Percentiles rank a stretch among this genome's conserved stretches.
Evolutionary conservation across 164 flowering plant species (phyloP).

Genomic region (Dillenia suffruticosa): DNA sequence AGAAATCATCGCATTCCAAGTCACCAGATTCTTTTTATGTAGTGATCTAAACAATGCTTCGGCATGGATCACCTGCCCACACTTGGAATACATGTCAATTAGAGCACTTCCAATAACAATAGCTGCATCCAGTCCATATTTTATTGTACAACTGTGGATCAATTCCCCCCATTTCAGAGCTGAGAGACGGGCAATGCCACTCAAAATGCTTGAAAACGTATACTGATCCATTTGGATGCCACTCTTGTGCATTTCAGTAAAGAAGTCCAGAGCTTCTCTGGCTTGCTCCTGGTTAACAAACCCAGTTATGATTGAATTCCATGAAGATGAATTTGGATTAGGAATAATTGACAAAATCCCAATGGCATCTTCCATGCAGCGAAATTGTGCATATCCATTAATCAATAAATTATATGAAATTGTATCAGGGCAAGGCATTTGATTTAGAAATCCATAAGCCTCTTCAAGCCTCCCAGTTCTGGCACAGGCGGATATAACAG

Average conservation of each 20-base stretch:
- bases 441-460: slow-evolving; percentile 33
- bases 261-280: slow-evolving; percentile 42
- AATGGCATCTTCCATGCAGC: slow-evolving; percentile 49
- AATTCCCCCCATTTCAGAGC: slow-evolving; percentile 44
- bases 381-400: slow-evolving; percentile 49
- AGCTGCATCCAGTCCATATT: slow-evolving; percentile 33
- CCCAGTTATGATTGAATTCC: slow-evolving; percentile 67
- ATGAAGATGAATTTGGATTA: slow-evolving; percentile 61
- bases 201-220: slow-evolving; percentile 53
- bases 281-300: slow-evolving; percentile 37
- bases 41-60: slow-evolving; percentile 37
- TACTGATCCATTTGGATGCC: slow-evolving; percentile 48
- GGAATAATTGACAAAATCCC: slow-evolving; percentile 35
- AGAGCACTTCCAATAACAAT: slow-evolving; percentile 59
- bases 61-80: slow-evolving; percentile 46
- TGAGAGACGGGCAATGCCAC: slow-evolving; percentile 47
- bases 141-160: slow-evolving; percentile 45
- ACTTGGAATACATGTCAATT: slow-evolving; percentile 71
- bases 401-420: slow-evolving; percentile 64
- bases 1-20: slow-evolving; percentile 63
- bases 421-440: slow-evolving; percentile 59
- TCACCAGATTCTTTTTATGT: slow-evolving; percentile 45
- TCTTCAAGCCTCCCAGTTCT: slow-evolving; percentile 35
- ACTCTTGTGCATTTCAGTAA: slow-evolving; percentile 42
- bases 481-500: slow-evolving; percentile 52